Percentiles rank a stretch among this genome's conserved stretches.
phyloP scores from a whole-genome alignment of 2,329 filamentous ascomycete species.

The Diaporthe longicolla region DNA sequence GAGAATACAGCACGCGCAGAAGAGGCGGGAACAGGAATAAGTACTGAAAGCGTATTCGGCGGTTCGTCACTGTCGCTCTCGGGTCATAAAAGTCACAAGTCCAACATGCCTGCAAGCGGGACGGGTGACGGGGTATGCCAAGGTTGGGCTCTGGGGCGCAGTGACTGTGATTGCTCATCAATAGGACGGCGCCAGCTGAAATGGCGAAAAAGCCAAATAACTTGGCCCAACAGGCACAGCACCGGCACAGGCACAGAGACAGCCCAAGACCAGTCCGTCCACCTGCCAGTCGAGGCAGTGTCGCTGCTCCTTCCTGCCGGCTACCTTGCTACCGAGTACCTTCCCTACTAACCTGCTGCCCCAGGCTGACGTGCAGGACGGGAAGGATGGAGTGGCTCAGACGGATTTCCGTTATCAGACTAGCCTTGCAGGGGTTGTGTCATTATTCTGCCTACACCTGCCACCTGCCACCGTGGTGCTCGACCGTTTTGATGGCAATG shows the following conservation, averaged over 20 bases:
- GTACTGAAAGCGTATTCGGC: not conserved
- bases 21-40: not conserved
- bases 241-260: not conserved
- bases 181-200: slow-evolving; percentile 19
- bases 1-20: not conserved
- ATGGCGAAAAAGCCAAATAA: not conserved
- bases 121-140: slow-evolving; percentile 16
- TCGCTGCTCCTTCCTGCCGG: not conserved
- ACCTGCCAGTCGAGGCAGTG: slow-evolving; percentile 2
- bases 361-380: slow-evolving; percentile 3
- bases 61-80: not conserved
- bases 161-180: slow-evolving; percentile 11
- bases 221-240: not conserved
- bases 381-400: slow-evolving; percentile 7
- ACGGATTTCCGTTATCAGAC: not conserved
- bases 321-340: not conserved
- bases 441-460: not conserved
- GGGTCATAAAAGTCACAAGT: not conserved
- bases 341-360: not conserved
- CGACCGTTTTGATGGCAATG: not conserved
- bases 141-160: slow-evolving; percentile 30
- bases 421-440: not conserved
- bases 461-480: not conserved
- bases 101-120: slow-evolving; percentile 12
- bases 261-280: not conserved